phyloP scores from a whole-genome alignment of 2,329 filamentous ascomycete species.

The Aspergillus pseudoterreus region DNA sequence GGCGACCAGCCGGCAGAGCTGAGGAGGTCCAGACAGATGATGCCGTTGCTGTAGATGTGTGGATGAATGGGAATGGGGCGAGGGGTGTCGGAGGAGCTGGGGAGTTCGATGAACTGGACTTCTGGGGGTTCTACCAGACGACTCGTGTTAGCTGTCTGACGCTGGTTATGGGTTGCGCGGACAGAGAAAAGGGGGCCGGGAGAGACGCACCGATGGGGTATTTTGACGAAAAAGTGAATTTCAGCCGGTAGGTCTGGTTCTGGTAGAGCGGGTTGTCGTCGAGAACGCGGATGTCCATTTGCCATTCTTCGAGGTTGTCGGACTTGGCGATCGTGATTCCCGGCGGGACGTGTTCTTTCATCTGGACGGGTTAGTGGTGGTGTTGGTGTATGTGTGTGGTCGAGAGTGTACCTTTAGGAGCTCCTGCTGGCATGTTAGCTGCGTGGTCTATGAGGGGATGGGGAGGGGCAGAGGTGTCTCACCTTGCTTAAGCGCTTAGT shows the following conservation, averaged over 20 bases:
- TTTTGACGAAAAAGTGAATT: slow-evolving; percentile 75
- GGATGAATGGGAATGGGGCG: slow-evolving; percentile 85
- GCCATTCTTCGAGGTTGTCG: slow-evolving; percentile 84
- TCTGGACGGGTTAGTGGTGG: slow-evolving; percentile 31
- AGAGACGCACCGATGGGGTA: slow-evolving; percentile 78
- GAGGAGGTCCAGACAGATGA: slow-evolving; percentile 94
- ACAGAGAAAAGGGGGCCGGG: not conserved
- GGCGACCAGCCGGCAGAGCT: slow-evolving; percentile 89
- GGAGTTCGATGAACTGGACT: slow-evolving; percentile 74
- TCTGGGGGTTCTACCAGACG: slow-evolving; percentile 74
- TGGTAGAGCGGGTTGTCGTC: slow-evolving; percentile 87
- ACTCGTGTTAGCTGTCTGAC: no score
- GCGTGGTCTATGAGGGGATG: not conserved
- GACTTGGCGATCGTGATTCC: slow-evolving; percentile 76
- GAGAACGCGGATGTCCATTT: slow-evolving; percentile 85
- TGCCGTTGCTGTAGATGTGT: slow-evolving; percentile 97
- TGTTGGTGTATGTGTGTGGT: no score
- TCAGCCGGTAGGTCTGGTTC: slow-evolving; percentile 74
- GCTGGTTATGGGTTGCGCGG: no score
- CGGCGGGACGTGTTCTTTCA: slow-evolving; percentile 57
- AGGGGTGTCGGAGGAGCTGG: slow-evolving; percentile 36
- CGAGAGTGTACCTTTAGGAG: slow-evolving; percentile 48
- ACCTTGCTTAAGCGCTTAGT: slow-evolving; percentile 48
- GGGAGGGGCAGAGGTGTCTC: slow-evolving; percentile 4
- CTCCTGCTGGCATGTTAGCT: slow-evolving; percentile 43